Percentiles rank a stretch among this genome's conserved stretches.
Conservation (phyloP, 2,329 filamentous ascomycete genomes). For the Dothiorella sarmentorum region DNA sequence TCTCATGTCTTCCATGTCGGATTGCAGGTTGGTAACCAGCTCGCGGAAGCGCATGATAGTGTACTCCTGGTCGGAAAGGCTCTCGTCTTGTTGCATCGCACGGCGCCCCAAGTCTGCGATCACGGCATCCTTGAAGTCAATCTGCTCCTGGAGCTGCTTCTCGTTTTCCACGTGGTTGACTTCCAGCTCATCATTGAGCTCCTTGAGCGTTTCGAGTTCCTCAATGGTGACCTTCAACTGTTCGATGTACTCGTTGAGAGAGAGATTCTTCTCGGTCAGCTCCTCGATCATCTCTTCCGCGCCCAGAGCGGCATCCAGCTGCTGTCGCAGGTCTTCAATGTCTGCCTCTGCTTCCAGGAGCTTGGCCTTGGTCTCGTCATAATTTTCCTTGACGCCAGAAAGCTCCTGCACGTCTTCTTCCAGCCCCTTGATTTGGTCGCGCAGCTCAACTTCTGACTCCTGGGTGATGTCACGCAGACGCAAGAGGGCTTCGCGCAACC, state of each 20-base stretch:
- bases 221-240: constrained; percentile 78
- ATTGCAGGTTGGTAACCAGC: constrained; percentile 79
- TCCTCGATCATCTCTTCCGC: constrained; percentile 94
- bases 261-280: constrained; percentile 81
- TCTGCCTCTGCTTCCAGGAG: constrained; percentile 68
- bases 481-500: constrained; percentile 79
- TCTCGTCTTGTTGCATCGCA: constrained; percentile 71
- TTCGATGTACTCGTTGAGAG: constrained; percentile 76
- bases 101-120: constrained; percentile 78
- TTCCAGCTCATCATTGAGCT: constrained; percentile 92
- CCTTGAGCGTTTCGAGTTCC: constrained; percentile 83
- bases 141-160: constrained; percentile 89
- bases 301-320: constrained; percentile 82
- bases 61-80: constrained; percentile 84
- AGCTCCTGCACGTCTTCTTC: constrained; percentile 41
- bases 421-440: constrained; percentile 52
- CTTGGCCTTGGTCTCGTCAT: constrained; percentile 67
- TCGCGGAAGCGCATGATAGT: constrained; percentile 85
- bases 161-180: constrained; percentile 89
- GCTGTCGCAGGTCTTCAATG: constrained; percentile 82
- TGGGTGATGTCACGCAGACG: constrained; percentile 82
- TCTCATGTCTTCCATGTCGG: constrained; percentile 85
- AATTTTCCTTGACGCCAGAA: constrained; percentile 53
- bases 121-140: constrained; percentile 81
- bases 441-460: constrained; percentile 77